These are phyloP conservation scores for Tricholomella constricta DNA, from an alignment of 768 basidiomycete genomes.

Conservation along the genomic window DNA sequence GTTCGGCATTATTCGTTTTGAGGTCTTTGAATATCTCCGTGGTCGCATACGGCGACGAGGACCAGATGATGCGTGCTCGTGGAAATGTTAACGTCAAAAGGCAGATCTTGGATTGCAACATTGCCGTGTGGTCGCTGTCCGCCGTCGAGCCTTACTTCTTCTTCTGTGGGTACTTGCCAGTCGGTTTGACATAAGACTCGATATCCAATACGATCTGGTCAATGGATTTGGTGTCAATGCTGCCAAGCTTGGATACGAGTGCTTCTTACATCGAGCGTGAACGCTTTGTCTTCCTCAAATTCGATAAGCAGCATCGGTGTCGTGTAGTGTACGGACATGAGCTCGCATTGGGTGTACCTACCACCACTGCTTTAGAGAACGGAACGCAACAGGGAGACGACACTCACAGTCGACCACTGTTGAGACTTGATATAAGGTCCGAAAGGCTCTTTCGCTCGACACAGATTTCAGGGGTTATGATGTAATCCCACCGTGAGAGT, in stretches of 20 bases:
- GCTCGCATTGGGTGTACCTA: slow-evolving; percentile 96
- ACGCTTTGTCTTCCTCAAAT: slow-evolving; percentile 96
- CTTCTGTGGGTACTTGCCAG: slow-evolving; percentile 55
- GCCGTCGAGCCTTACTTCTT: slow-evolving; percentile 40
- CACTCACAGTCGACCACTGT: slow-evolving; percentile 88
- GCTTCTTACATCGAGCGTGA: slow-evolving; percentile 75
- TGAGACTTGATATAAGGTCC: slow-evolving; percentile 92
- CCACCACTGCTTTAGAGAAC: background rate
- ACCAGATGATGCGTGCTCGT: slow-evolving; percentile 93
- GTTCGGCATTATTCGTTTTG: slow-evolving; percentile 78
- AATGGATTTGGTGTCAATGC: no score
- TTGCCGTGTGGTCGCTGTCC: slow-evolving; percentile 38
- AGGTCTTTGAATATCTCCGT: slow-evolving; percentile 92
- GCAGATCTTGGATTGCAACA: slow-evolving; percentile 90
- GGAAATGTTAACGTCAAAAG: slow-evolving; percentile 90
- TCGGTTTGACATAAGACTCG: slow-evolving; percentile 67
- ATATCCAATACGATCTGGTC: slow-evolving; percentile 60
- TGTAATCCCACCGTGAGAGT: slow-evolving; percentile 96
- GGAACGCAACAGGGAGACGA: background rate
- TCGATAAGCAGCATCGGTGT: slow-evolving; percentile 94
- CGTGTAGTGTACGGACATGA: slow-evolving; percentile 97
- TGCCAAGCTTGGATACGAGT: background rate
- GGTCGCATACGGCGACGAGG: slow-evolving; percentile 91
- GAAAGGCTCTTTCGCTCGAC: slow-evolving; percentile 95
- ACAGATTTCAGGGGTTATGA: slow-evolving; percentile 92